phyloP scores from a whole-genome alignment of 2,329 filamentous ascomycete species.

The Talaromyces sp. region DNA sequence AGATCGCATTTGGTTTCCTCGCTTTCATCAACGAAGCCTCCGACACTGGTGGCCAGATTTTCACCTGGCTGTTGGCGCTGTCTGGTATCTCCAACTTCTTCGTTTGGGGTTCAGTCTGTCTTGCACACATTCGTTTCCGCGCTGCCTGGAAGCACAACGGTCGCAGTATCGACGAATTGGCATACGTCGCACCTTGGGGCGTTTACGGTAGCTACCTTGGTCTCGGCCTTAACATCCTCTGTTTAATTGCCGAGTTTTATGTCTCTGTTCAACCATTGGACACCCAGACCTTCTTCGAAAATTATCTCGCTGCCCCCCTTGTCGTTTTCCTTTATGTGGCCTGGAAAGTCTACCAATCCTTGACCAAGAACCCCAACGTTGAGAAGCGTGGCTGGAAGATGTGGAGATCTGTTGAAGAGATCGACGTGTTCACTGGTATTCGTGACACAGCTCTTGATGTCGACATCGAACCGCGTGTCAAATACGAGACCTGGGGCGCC shows the following conservation, averaged over 20 bases:
- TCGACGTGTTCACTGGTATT: slow-evolving; percentile 25
- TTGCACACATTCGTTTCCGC: slow-evolving; percentile 68
- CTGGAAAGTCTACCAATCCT: slow-evolving; percentile 37
- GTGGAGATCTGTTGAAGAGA: slow-evolving; percentile 23
- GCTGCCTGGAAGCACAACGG: slow-evolving; percentile 59
- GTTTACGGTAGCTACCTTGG: slow-evolving; percentile 64
- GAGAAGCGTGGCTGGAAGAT: slow-evolving; percentile 26
- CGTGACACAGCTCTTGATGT: slow-evolving; percentile 27
- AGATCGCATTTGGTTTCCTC: slow-evolving; percentile 42
- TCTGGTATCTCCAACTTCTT: slow-evolving; percentile 64
- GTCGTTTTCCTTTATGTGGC: slow-evolving; percentile 42
- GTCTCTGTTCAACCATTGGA: slow-evolving; percentile 32
- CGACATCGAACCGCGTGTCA: slow-evolving; percentile 25
- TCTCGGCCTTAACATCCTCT: slow-evolving; percentile 55
- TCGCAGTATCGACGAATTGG: slow-evolving; percentile 62
- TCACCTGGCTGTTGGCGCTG: slow-evolving; percentile 64
- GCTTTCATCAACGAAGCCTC: slow-evolving; percentile 45
- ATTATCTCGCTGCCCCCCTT: slow-evolving; percentile 50
- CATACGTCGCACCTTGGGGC: slow-evolving; percentile 61
- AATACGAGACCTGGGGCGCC: slow-evolving; percentile 27
- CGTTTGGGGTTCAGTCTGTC: slow-evolving; percentile 65
- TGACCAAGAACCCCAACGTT: slow-evolving; percentile 25
- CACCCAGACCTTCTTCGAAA: slow-evolving; percentile 47
- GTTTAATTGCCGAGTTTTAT: slow-evolving; percentile 53
- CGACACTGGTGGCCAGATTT: slow-evolving; percentile 51